A percentile compares a stretch with the other conserved stretches of the same genome.
Evolutionary conservation across 2,329 filamentous ascomycete species (phyloP).

Genomic region (Botrytis pseudocinerea): DNA sequence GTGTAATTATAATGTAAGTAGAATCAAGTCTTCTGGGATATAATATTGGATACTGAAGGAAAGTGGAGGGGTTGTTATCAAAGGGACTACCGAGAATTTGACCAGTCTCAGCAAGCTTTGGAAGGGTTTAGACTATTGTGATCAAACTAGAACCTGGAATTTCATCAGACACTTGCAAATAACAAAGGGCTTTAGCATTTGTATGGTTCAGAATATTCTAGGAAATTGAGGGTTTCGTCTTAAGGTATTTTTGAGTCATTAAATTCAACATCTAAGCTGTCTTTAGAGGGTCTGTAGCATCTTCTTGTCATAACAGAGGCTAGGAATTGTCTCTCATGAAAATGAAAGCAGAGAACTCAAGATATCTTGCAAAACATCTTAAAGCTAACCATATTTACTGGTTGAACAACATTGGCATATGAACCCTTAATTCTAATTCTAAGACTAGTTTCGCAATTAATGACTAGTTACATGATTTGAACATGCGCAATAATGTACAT

Average conservation of each 20-base stretch:
- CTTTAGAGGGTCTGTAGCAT: fast-evolving
- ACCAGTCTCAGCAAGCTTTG: too few relatives aligned
- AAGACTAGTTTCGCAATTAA: too few relatives aligned
- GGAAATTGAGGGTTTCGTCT: too few relatives aligned
- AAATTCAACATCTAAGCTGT: not conserved
- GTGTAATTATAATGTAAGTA: not conserved
- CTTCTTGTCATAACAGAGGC: too few relatives aligned
- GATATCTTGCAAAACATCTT: not conserved
- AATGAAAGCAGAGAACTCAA: too few relatives aligned
- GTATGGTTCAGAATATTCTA: fast-evolving
- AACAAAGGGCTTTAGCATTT: not conserved
- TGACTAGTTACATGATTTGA: not conserved
- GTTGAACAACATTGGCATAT: not conserved
- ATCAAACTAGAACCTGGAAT: not conserved
- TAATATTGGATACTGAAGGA: not conserved
- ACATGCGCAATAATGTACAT: not conserved
- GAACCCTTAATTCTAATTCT: too few relatives aligned
- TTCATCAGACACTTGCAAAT: too few relatives aligned
- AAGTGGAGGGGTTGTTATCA: not conserved
- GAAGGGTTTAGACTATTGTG: not conserved
- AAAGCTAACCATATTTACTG: not conserved
- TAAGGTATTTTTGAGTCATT: not conserved
- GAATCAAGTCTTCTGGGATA: not conserved
- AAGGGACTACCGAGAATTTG: not conserved
- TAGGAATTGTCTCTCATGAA: fast-evolving